These are phyloP conservation scores for Tylopilus sp. DNA, from an alignment of 1,284 basidiomycete genomes.

Conservation along the genomic window DNA sequence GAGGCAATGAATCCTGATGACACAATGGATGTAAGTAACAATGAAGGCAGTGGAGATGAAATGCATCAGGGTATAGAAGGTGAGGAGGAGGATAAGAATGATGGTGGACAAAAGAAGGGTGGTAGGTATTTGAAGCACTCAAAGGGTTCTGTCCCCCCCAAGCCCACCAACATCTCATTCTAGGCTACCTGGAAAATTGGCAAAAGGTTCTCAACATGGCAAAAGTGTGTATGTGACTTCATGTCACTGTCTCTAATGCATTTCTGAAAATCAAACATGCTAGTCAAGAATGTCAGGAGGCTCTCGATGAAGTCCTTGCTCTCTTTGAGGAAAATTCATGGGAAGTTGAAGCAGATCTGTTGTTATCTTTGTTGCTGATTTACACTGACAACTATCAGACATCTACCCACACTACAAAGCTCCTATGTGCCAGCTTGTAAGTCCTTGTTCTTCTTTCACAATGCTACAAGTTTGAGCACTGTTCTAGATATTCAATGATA, in stretches of 20 bases:
- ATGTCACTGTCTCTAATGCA: background rate
- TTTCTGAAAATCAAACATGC: background rate
- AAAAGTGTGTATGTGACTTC: constrained; percentile 8
- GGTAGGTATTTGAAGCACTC: constrained; percentile 8
- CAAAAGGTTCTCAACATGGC: constrained; percentile 6
- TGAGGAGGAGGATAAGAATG: no score
- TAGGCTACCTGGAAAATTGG: constrained; percentile 9
- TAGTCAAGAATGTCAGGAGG: background rate
- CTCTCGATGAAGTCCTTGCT: background rate
- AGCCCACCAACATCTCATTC: constrained; percentile 3
- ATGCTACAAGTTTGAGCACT: no score
- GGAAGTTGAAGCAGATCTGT: constrained; percentile 2
- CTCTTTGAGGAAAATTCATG: constrained; percentile 3
- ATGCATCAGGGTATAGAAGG: no score
- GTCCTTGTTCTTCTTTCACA: no score
- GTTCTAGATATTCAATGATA: constrained; percentile 10
- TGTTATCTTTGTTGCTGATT: background rate
- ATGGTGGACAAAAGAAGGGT: no score
- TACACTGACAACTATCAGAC: no score
- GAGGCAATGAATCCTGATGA: no score
- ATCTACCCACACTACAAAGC: no score
- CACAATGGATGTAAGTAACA: no score
- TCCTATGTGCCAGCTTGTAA: no score
- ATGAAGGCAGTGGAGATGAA: no score
- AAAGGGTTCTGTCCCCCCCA: constrained; percentile 2